Percentiles rank a stretch among this genome's conserved stretches.
phyloP scores from a whole-genome alignment of 768 basidiomycete genomes.

The Pisolithus microcarpus region DNA sequence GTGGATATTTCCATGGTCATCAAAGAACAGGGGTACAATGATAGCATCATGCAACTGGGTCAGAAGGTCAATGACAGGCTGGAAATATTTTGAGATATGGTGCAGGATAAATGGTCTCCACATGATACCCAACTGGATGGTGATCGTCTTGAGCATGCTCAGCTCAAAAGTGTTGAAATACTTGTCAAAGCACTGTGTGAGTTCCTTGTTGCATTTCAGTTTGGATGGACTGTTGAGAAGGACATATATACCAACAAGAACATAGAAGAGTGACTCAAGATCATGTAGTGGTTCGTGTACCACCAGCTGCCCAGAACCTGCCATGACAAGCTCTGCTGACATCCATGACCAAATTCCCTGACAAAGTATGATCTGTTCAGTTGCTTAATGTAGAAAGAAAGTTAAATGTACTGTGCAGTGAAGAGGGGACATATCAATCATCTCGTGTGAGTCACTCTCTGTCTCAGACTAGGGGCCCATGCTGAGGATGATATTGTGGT shows the following conservation, averaged over 20 bases:
- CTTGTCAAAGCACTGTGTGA: constrained; percentile 3
- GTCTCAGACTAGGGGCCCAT: too few relatives aligned
- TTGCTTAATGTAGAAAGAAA: not conserved
- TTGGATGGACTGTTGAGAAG: not conserved
- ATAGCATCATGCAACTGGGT: not conserved
- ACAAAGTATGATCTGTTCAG: not conserved
- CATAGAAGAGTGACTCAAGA: not conserved
- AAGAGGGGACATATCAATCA: not conserved
- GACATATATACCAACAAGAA: not conserved
- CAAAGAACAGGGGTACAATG: not conserved
- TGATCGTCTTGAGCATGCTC: not conserved
- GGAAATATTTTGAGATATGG: not conserved
- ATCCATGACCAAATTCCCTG: constrained; percentile 5
- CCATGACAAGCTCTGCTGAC: constrained; percentile 2
- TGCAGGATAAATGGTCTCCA: not conserved
- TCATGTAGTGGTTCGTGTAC: not conserved
- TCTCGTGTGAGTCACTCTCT: too few relatives aligned
- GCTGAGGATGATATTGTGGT: too few relatives aligned
- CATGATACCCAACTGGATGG: not conserved
- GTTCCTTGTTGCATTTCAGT: not conserved
- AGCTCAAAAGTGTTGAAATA: constrained; percentile 3
- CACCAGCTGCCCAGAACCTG: constrained; percentile 1
- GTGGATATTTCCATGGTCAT: not conserved
- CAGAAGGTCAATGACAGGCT: not conserved
- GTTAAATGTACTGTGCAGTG: not conserved